Evolutionary conservation across 768 basidiomycete genomes (phyloP), one percentile per base, ranked within the genome.

Genomic region (Agaricus sinodeliciosus): DNA sequence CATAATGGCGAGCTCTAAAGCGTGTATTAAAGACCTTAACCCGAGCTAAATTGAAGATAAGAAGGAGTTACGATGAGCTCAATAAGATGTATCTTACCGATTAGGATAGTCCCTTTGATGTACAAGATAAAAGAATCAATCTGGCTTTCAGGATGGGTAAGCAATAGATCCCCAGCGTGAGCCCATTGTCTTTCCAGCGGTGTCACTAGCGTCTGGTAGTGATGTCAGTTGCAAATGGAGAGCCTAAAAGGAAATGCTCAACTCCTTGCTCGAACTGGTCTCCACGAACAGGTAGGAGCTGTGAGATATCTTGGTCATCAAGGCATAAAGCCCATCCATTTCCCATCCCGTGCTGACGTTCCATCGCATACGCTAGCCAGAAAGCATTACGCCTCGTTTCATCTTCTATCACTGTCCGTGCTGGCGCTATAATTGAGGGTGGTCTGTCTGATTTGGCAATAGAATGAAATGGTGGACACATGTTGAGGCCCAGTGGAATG

Each of bases 241-340:
- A 18, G 31, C 22, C 51, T 52, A 42, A 35, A 39, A 12, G 25
- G 48, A 8, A 13, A 8, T 37, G 9, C 62, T 80, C 58, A 61
- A 85, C 85, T 50, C 85, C 85, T 58, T 73, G 69, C 52, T 84
- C 74, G 59, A 82, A 85, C 28, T 80, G 72, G 35, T 81, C 78
- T 7, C 74, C 74, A 39, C 80, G 74, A 13, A 85, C 71, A 1
- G 87, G 86, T 22, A 90, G 72, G 16, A 87, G 65, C 55, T 89
- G 87, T 18, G 81, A 81, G 16, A 90, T 73, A 59, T 88, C 87
- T 55, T 81, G 75, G 61, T 90, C 87, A 57, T 90, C 88, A 9
- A 90, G 67, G 54, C 75, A 76, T 55, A 81, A 70, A 0, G 87
- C 81, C 80, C 86, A 90, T 16, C 82, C 83, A 58, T 86, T 87